Conservation (phyloP, 148 eudicot species). For the Suaeda aralocaspica region DNA sequence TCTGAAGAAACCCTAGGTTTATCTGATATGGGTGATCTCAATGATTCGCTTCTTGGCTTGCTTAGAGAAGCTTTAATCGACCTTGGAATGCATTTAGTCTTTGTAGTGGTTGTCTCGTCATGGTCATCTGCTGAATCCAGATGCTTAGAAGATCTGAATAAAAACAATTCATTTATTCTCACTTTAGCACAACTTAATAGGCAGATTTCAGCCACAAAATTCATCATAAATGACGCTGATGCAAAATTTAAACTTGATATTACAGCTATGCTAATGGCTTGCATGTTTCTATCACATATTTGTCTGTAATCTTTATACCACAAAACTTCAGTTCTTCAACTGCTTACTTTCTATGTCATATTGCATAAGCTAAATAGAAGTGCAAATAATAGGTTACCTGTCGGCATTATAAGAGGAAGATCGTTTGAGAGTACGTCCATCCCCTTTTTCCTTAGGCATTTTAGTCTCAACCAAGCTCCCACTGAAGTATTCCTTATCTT, state of each 20-base stretch:
- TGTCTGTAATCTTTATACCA: neutral
- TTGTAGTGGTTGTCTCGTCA: slow-evolving; percentile 40
- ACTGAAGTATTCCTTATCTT: slow-evolving; percentile 93
- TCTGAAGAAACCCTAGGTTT: slow-evolving; percentile 69
- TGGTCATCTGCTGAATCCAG: slow-evolving; percentile 36
- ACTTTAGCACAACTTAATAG: neutral
- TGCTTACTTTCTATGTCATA: no score
- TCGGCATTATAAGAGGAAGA: slow-evolving; percentile 77
- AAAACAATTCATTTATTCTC: neutral
- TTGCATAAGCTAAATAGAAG: neutral
- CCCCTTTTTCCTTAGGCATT: slow-evolving; percentile 46
- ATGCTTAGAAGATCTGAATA: slow-evolving; percentile 40
- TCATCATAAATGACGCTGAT: neutral
- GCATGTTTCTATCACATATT: neutral
- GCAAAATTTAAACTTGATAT: slow-evolving; percentile 7
- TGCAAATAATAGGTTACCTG: slow-evolving; percentile 39
- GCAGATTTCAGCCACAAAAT: neutral
- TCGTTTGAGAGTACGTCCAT: slow-evolving; percentile 48
- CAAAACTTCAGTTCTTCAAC: neutral
- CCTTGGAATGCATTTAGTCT: slow-evolving; percentile 65
- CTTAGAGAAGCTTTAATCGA: slow-evolving; percentile 56
- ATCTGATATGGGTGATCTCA: slow-evolving; percentile 79
- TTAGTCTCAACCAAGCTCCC: slow-evolving; percentile 85
- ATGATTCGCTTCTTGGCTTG: slow-evolving; percentile 68
- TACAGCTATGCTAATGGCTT: neutral